Percentiles rank a stretch among this genome's conserved stretches.
These are phyloP conservation scores for Rhododendron mucronatum DNA, from an alignment of 148 eudicot species.

Conservation along the genomic window DNA sequence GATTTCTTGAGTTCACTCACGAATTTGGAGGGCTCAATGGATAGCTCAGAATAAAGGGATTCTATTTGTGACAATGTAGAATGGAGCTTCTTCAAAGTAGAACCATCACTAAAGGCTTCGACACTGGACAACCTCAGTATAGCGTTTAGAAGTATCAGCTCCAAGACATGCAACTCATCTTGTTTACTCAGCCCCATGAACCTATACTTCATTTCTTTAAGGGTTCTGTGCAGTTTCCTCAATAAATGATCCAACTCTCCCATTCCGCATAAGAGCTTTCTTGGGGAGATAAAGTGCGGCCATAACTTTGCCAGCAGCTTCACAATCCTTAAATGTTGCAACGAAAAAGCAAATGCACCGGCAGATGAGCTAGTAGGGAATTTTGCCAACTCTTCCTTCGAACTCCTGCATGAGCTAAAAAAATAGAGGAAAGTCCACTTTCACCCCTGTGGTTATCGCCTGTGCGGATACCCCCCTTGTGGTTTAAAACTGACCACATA, in stretches of 20 bases:
- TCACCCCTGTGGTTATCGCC: too few relatives aligned
- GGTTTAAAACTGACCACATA: too few relatives aligned
- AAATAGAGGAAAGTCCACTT: too few relatives aligned
- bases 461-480: too few relatives aligned
- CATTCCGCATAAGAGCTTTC: constrained; percentile 17
- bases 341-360: constrained; percentile 37
- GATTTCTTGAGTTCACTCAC: too few relatives aligned
- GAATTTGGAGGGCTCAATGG: too few relatives aligned
- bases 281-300: constrained; percentile 24
- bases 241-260: too few relatives aligned
- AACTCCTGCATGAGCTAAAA: too few relatives aligned
- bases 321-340: constrained; percentile 41
- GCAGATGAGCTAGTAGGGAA: constrained; percentile 17
- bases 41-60: too few relatives aligned
- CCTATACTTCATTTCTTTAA: constrained; percentile 46
- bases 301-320: constrained; percentile 53
- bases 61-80: too few relatives aligned
- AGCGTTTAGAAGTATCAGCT: constrained; percentile 50
- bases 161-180: constrained; percentile 53
- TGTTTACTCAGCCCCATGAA: constrained; percentile 51
- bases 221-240: constrained; percentile 32
- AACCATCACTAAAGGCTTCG: constrained; percentile 18
- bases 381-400: too few relatives aligned
- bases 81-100: too few relatives aligned
- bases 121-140: constrained; percentile 35